These are phyloP conservation scores for Brettanomyces anomalus DNA, from an alignment of 805 yeast species.

Conservation along the genomic window DNA sequence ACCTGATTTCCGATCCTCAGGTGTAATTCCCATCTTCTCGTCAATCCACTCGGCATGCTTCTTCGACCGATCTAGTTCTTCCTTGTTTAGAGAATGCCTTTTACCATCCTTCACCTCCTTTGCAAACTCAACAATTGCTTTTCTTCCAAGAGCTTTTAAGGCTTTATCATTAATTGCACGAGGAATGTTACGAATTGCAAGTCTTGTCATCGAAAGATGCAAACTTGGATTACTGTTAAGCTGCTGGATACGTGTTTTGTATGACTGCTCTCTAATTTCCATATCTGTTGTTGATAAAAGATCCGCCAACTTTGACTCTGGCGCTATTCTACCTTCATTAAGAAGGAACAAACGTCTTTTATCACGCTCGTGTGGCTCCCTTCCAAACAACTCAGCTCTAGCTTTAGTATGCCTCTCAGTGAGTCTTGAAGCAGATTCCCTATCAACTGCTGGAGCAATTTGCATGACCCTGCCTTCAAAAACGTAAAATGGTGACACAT, in stretches of 20 bases:
- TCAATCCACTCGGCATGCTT: slow-evolving; percentile 41
- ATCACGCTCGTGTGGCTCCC: slow-evolving; percentile 71
- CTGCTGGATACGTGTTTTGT: slow-evolving; percentile 78
- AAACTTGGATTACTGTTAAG: slow-evolving; percentile 83
- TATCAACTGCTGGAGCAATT: slow-evolving; percentile 75
- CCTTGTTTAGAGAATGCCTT: slow-evolving; percentile 83
- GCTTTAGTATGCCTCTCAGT: slow-evolving; percentile 65
- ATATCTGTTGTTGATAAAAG: slow-evolving; percentile 61
- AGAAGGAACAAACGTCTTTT: slow-evolving; percentile 76
- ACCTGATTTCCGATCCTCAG: slow-evolving; percentile 45
- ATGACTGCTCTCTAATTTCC: slow-evolving; percentile 84
- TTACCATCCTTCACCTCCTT: slow-evolving; percentile 66
- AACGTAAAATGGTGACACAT: slow-evolving; percentile 81
- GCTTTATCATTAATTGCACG: slow-evolving; percentile 85
- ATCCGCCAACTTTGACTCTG: slow-evolving; percentile 70
- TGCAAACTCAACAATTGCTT: slow-evolving; percentile 91
- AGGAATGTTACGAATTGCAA: slow-evolving; percentile 91
- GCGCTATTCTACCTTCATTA: slow-evolving; percentile 89
- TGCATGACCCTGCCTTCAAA: slow-evolving; percentile 88
- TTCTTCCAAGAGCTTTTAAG: slow-evolving; percentile 84
- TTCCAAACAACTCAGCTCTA: slow-evolving; percentile 72
- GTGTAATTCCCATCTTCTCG: slow-evolving; percentile 28
- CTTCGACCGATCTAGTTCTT: slow-evolving; percentile 75
- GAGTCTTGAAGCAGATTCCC: slow-evolving; percentile 69
- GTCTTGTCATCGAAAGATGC: slow-evolving; percentile 88